Percentiles rank a stretch among this genome's conserved stretches.
Evolutionary conservation across 2,329 filamentous ascomycete genomes (phyloP).

Genomic region (Botrytis paeoniae): DNA sequence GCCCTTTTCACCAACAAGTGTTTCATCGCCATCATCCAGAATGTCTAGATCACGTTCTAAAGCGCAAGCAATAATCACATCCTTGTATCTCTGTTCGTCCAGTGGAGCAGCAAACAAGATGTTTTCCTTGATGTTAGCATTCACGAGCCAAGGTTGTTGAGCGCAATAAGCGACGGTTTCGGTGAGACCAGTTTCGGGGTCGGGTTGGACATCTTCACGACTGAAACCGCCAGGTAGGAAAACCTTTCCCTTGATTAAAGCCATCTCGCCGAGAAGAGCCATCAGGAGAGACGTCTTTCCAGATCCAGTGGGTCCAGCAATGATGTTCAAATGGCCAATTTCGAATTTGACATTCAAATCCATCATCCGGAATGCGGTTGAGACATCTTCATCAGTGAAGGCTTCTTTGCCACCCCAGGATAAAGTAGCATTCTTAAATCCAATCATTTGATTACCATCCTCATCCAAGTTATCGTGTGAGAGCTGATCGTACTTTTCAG

Average conservation of each 20-base stretch:
- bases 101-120: slow-evolving; percentile 84
- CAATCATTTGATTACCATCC: slow-evolving; percentile 70
- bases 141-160: slow-evolving; percentile 95
- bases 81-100: slow-evolving; percentile 77
- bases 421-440: slow-evolving; percentile 79
- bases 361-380: slow-evolving; percentile 77
- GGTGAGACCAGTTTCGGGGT: slow-evolving; percentile 80
- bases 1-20: slow-evolving; percentile 92
- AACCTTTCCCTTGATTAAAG: slow-evolving; percentile 72
- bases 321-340: slow-evolving; percentile 84
- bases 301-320: slow-evolving; percentile 88
- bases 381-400: slow-evolving; percentile 57
- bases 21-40: slow-evolving; percentile 87
- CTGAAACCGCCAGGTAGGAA: slow-evolving; percentile 75
- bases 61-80: slow-evolving; percentile 88
- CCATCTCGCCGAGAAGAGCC: slow-evolving; percentile 97
- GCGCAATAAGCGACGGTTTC: slow-evolving; percentile 96
- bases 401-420: slow-evolving; percentile 79
- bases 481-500: slow-evolving; percentile 89
- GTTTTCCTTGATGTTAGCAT: slow-evolving; percentile 92
- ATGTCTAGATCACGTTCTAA: slow-evolving; percentile 89
- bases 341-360: slow-evolving; percentile 80
- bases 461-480: slow-evolving; percentile 66
- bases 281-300: slow-evolving; percentile 96
- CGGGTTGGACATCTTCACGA: slow-evolving; percentile 76